A percentile compares a stretch with the other conserved stretches of the same genome.
Conservation (phyloP, 768 basidiomycete species). For the Trametes cinnabarina region DNA sequence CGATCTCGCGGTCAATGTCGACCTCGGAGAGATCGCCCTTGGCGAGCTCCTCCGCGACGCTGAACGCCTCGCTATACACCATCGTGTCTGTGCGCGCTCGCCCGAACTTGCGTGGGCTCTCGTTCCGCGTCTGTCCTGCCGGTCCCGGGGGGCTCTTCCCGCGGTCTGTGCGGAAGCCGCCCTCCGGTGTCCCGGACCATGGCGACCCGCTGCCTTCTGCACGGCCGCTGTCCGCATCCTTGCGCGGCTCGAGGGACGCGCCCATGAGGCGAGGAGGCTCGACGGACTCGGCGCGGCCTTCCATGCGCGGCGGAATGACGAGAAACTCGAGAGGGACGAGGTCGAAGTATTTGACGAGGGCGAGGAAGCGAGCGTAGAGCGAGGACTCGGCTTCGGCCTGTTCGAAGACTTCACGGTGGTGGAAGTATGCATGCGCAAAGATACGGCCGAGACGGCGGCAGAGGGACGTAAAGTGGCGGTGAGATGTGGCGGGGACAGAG, state of each 20-base stretch:
- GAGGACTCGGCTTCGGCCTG: slow-evolving; percentile 89
- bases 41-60: slow-evolving; percentile 39
- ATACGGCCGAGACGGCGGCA: slow-evolving; percentile 90
- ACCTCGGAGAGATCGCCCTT: slow-evolving; percentile 22
- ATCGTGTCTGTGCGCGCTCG: slow-evolving; percentile 70
- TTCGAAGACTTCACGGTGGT: slow-evolving; percentile 88
- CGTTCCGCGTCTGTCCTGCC: slow-evolving; percentile 33
- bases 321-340: slow-evolving; percentile 83
- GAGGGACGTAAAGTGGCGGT: slow-evolving; percentile 86
- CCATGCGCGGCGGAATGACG: slow-evolving; percentile 60
- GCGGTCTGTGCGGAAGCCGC: neutral
- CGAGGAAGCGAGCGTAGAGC: slow-evolving; percentile 86
- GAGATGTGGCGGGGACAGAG: slow-evolving; percentile 75
- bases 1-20: slow-evolving; percentile 22
- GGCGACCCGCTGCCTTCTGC: neutral
- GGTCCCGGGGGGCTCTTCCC: slow-evolving; percentile 20
- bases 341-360: slow-evolving; percentile 74
- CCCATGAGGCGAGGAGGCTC: slow-evolving; percentile 41
- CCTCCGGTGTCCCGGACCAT: neutral
- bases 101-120: slow-evolving; percentile 34
- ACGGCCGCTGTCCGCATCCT: neutral
- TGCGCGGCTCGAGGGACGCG: slow-evolving; percentile 37
- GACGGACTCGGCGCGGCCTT: slow-evolving; percentile 25
- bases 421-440: slow-evolving; percentile 95
- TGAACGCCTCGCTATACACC: slow-evolving; percentile 54